Percentiles rank a stretch among this genome's conserved stretches.
These are phyloP conservation scores for Tympanopsis confertula DNA, from an alignment of 2,329 filamentous ascomycete genomes.

Conservation along the genomic window DNA sequence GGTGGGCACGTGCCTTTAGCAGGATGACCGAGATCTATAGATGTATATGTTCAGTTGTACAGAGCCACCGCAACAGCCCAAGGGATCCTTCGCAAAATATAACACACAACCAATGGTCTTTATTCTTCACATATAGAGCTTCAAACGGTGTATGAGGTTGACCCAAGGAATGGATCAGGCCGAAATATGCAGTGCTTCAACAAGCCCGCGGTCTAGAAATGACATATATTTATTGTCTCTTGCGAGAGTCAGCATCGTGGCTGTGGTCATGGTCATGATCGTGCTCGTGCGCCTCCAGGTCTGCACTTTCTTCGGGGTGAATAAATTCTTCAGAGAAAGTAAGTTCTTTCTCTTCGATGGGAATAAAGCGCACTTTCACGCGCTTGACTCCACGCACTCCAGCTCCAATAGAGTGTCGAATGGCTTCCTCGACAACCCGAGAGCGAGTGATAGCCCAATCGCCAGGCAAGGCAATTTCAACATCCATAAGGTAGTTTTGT, in stretches of 20 bases:
- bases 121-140: too few species aligned
- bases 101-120: too few species aligned
- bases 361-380: slow-evolving; percentile 53
- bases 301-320: slow-evolving; percentile 27
- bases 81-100: too few species aligned
- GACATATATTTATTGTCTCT: too few species aligned
- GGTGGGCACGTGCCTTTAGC: too few species aligned
- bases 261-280: slow-evolving; percentile 20
- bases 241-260: neutral
- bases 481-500: slow-evolving; percentile 62
- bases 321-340: slow-evolving; percentile 53
- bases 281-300: slow-evolving; percentile 12
- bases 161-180: too few species aligned
- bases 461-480: slow-evolving; percentile 52
- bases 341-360: slow-evolving; percentile 32
- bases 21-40: too few species aligned
- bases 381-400: slow-evolving; percentile 55
- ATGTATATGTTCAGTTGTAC: too few species aligned
- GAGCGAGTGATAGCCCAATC: slow-evolving; percentile 46
- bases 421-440: slow-evolving; percentile 41
- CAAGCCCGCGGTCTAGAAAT: too few species aligned
- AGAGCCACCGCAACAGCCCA: too few species aligned
- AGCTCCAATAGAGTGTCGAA: slow-evolving; percentile 44
- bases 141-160: too few species aligned
- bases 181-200: too few species aligned